Percentiles rank a stretch among this genome's conserved stretches.
Evolutionary conservation across 352 stramenopile genomes (phyloP).

Genomic region (Phytophthora hibernalis): DNA sequence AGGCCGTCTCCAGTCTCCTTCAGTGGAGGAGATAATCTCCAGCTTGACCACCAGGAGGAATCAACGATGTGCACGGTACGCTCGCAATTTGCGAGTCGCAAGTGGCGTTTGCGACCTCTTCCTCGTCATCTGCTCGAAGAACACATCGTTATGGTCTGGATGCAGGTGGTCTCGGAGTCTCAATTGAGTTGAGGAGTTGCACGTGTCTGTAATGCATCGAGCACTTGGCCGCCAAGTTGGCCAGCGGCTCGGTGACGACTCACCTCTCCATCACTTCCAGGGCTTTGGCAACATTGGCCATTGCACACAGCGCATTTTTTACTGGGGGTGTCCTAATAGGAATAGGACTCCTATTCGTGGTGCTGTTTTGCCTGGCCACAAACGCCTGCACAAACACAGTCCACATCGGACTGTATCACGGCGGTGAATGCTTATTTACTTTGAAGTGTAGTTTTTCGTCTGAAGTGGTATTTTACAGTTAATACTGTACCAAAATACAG

Average conservation of each 20-base stretch:
- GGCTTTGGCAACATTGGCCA: neutral
- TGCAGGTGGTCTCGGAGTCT: neutral
- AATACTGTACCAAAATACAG: no score
- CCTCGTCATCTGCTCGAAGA: slow-evolving; percentile 1
- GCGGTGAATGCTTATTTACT: slow-evolving; percentile 17
- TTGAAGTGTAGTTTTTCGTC: slow-evolving; percentile 1
- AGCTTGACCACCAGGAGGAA: slow-evolving; percentile 12
- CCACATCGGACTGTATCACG: slow-evolving; percentile 29
- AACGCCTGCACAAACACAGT: slow-evolving; percentile 35
- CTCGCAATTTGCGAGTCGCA: no score
- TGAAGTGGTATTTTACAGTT: neutral
- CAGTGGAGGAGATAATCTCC: no score
- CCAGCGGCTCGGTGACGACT: neutral
- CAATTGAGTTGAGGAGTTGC: slow-evolving; percentile 13
- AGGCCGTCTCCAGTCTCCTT: neutral
- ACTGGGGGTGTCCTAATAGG: no score
- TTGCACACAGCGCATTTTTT: slow-evolving; percentile 27
- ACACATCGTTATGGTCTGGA: slow-evolving; percentile 3
- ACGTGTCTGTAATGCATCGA: neutral
- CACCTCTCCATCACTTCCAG: slow-evolving; percentile 6
- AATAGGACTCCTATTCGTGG: no score
- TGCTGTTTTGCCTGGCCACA: slow-evolving; percentile 29
- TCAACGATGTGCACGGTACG: neutral
- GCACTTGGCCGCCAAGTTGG: neutral
- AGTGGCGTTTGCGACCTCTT: slow-evolving; percentile 9